Evolutionary conservation across 306 rosid species (phyloP), one percentile per base, ranked within the genome.

Genomic region (Sophora flavescens): DNA sequence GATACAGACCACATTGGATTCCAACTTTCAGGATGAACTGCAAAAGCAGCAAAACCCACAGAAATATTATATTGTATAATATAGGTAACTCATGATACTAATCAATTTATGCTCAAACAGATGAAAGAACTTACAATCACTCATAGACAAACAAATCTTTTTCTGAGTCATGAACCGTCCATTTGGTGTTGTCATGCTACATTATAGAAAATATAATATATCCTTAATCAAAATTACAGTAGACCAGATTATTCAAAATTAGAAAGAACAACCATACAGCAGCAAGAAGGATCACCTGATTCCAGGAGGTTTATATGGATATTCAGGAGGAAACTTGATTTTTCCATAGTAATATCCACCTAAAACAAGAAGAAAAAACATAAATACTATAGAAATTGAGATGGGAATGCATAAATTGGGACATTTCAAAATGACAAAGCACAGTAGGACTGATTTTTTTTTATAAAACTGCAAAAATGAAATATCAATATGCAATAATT

Each of bases 1-100:
- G 99, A 90, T 13, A 91, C 98, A 7, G 98, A 95, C 99, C 99
- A 95, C 98, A 95, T 91, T 12, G 99, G 99, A 88, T 95, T 95
- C 99, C 99, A 95, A 87, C 89, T 90, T 86, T 95, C 99, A 4
- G 99, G 99, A 86, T 95, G 99, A 86, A 92, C 99, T 92, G 87
- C 86, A 82, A 70, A 73, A 60, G 14, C 48, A 83, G 56, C 44
- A 80, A 81, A 73, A 39, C 18, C 70, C 28, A 9, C 68, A 51
- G 15, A 78, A 64, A 69, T 44, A 53, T 82, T 16, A 82, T 61
- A 45, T 42, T 70, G 30, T 61, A 58, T 42, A 38, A 66, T 53
- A 76, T 47, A 41, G 28, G 80, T 51, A 50, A 56, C 59, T 18
- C 75, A 26, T 26, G 32, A 66, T 78, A 53, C 47, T 80, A 68